Evolutionary conservation across 306 rosid species (phyloP), one percentile per base, ranked within the genome.

Genomic region (Pachyrhizus erosus): DNA sequence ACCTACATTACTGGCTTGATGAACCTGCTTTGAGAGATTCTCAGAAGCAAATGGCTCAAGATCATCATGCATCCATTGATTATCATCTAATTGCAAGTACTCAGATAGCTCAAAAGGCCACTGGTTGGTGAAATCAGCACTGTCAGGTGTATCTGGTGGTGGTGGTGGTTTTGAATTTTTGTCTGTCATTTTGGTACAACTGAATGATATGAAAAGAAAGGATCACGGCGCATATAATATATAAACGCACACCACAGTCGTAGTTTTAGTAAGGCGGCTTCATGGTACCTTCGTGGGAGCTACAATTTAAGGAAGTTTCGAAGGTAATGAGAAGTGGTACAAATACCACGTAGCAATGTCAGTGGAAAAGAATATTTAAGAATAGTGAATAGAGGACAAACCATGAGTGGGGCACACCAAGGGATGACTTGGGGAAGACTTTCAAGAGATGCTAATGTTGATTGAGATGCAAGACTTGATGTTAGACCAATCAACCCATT

Each of bases 361-460:
- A 18, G 6, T 66, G 26, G 18, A 34, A 31, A 66, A 8, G 48
- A 17, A 66, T 34, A 66, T 66, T 11, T 40, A 61, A 8, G 49
- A 81, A 20, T 52, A 37, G 9, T 6, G 10, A 68, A 21, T 33
- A 23, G 7, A 33, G 9, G 31, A 10, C 20, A 9, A 77, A 45
- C 0, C 27, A 18, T 62, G 33, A 45, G 88, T 87, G 95, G 92
- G 90, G 62, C 62, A 78, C 58, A 24, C 54, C 62, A 10, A 33
- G 70, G 84, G 75, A 85, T 58, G 97, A 91, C 96, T 88, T 84
- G 73, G 80, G 43, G 88, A 67, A 80, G 86, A 81, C 90, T 89
- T 89, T 60, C 57, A 67, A 48, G 5, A 60, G 3, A 81, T 13
- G 7, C 12, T 58, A 49, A 8, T 40, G 58, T 29, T 52, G 26